phyloP scores from a whole-genome alignment of 208 protist species.

The Leishmania turanica region DNA sequence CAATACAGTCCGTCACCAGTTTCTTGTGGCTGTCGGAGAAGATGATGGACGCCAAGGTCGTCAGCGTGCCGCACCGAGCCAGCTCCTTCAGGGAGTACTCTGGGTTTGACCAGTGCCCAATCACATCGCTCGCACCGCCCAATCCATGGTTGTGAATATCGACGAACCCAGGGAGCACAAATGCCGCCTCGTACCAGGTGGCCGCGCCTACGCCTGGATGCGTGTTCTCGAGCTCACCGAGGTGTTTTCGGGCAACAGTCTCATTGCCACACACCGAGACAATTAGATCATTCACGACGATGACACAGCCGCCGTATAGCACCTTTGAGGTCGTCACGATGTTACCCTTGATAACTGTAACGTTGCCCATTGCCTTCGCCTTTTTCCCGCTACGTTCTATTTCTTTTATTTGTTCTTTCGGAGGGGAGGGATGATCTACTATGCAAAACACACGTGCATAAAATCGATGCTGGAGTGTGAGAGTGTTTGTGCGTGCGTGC shows the following conservation, averaged over 20 bases:
- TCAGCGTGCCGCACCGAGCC: constrained; percentile 72
- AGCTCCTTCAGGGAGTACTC: constrained; percentile 65
- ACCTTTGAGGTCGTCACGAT: constrained; percentile 60
- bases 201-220: constrained; percentile 15
- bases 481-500: not conserved
- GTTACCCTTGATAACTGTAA: constrained; percentile 64
- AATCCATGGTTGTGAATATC: constrained; percentile 85
- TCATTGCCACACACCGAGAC: constrained; percentile 31
- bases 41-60: constrained; percentile 65
- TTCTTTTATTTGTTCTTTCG: not conserved
- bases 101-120: constrained; percentile 71
- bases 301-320: constrained; percentile 59
- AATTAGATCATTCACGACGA: constrained; percentile 49
- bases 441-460: not conserved
- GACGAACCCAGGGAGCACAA: constrained; percentile 73
- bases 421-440: not conserved
- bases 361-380: constrained; percentile 1
- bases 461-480: not conserved
- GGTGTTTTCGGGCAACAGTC: constrained; percentile 25
- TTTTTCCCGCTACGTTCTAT: not conserved
- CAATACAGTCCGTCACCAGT: constrained; percentile 47
- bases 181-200: constrained; percentile 30
- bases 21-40: constrained; percentile 63
- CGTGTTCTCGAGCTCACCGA: constrained; percentile 14
- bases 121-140: constrained; percentile 61